Evolutionary conservation across 2,329 filamentous ascomycete genomes (phyloP), one percentile per base, ranked within the genome.

Genomic region (Verticillium longisporum): DNA sequence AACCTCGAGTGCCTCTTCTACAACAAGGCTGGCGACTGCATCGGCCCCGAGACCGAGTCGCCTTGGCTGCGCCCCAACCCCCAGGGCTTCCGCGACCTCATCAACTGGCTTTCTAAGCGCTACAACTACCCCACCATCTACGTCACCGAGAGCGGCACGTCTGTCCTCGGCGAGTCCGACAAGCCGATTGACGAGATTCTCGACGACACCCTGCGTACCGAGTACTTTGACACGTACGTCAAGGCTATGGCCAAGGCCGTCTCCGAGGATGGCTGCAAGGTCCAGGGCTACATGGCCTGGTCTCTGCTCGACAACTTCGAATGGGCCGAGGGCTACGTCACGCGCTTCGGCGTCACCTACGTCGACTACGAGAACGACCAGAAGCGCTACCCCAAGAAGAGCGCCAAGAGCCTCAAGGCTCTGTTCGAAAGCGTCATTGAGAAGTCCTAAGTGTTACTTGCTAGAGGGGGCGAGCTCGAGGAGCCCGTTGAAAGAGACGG

Each of bases 311-410:
- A 96, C 75, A 94, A 94, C 78, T 94, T 94, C 69, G 91, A 94
- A 75, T 94, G 90, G 90, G 90, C 91, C n/a, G 91, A 96, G 73
- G 91, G 91, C 11, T 96, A 94, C 71, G 88, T 91, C 77, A 95
- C 91, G 54, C 83, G 91, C 50, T 96, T 96, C 69, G 91, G 91
- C 32, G 90, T 92, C 61, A 91, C 88, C 6, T 95, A 83, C 72
- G 91, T 96, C 59, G 91, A 96, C 75, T 96, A 95, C 73, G 78
- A 85, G 68, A 84, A 91, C 66, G 88, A 86, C 31, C 92, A 96
- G 80, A 90, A 88, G 79, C 81, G 91, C 58, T 83, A 88, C 67
- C 88, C 91, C 45, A 96, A 96, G 83, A 91, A 92, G 83, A 95
- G 90, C 73, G 91, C 90, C 21, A 83, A 81, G 74, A 82, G 83